Conservation (phyloP, 2,329 filamentous ascomycete genomes). For the Curvularia spicifera region DNA sequence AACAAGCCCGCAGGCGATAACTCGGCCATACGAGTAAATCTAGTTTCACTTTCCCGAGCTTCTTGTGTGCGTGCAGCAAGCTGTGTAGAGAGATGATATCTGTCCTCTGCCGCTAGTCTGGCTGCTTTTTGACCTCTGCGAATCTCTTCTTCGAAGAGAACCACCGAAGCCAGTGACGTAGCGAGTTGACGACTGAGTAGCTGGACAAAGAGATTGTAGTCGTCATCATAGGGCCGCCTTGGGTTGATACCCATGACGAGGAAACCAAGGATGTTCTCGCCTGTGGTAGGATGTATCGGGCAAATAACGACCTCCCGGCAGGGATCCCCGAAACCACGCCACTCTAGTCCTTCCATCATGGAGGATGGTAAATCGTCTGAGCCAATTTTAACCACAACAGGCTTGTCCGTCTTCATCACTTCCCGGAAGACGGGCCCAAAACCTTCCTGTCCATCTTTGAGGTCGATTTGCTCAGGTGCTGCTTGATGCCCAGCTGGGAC, state of each 20-base stretch:
- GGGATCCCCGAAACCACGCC: conserved; percentile 73
- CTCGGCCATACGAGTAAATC: conserved; percentile 84
- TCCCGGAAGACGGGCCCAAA: conserved; percentile 79
- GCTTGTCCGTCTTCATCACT: conserved; percentile 71
- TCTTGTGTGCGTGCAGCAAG: conserved; percentile 67
- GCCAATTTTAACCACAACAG: conserved; percentile 71
- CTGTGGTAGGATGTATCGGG: conserved; percentile 78
- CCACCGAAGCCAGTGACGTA: conserved; percentile 80
- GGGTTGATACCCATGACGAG: conserved; percentile 81
- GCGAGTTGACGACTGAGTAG: conserved; percentile 76
- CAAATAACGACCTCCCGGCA: conserved; percentile 76
- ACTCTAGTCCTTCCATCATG: conserved; percentile 71
- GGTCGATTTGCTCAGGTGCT: conserved; percentile 68
- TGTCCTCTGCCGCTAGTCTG: conserved; percentile 75
- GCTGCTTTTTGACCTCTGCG: conserved; percentile 75
- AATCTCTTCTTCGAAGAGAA: conserved; percentile 84
- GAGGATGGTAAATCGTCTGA: conserved; percentile 68
- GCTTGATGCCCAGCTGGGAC: conserved; percentile 68
- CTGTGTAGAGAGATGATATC: conserved; percentile 78
- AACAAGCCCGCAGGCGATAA: conserved; percentile 85
- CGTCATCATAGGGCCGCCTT: conserved; percentile 77
- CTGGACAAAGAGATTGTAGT: conserved; percentile 79
- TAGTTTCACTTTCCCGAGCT: conserved; percentile 69
- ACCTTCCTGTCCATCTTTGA: conserved; percentile 72
- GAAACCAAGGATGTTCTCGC: conserved; percentile 76